Percentiles rank a stretch among this genome's conserved stretches.
Evolutionary conservation across 768 basidiomycete genomes (phyloP).

Genomic region (Phylloporus scabripes): DNA sequence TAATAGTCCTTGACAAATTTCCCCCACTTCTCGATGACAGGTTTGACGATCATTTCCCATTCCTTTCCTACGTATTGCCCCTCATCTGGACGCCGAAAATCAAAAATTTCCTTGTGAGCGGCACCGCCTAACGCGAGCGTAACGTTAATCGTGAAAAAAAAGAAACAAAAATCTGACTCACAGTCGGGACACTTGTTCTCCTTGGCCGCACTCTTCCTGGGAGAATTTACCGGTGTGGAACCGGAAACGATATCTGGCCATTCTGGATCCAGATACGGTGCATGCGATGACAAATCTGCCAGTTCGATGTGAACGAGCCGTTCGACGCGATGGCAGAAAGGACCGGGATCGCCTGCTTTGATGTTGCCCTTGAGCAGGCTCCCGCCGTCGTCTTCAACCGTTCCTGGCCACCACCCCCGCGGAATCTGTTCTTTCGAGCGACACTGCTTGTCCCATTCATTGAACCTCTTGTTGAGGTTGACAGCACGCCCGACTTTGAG

Average conservation of each 20-base stretch:
- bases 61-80: conserved; percentile 60
- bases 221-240: neutral
- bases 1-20: conserved; percentile 43
- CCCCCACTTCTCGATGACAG: conserved; percentile 77
- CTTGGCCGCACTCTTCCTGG: conserved; percentile 18
- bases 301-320: conserved; percentile 78
- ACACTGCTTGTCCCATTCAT: conserved; percentile 81
- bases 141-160: conserved; percentile 4
- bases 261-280: conserved; percentile 52
- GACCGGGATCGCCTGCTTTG: conserved; percentile 52
- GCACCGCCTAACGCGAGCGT: conserved; percentile 40
- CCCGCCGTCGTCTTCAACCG: conserved; percentile 37
- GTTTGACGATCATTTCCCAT: conserved; percentile 70
- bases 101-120: conserved; percentile 75
- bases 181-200: conserved; percentile 39
- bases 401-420: conserved; percentile 69
- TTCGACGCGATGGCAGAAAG: conserved; percentile 71
- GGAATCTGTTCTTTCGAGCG: conserved; percentile 69
- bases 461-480: conserved; percentile 66
- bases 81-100: conserved; percentile 50
- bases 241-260: conserved; percentile 39
- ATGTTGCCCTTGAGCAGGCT: conserved; percentile 65
- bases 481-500: conserved; percentile 78
- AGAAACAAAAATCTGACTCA: conserved; percentile 30
- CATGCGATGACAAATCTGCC: conserved; percentile 55